Conservation (phyloP, 73 alveolate genomes). For the Paramecium sexaurelia region DNA sequence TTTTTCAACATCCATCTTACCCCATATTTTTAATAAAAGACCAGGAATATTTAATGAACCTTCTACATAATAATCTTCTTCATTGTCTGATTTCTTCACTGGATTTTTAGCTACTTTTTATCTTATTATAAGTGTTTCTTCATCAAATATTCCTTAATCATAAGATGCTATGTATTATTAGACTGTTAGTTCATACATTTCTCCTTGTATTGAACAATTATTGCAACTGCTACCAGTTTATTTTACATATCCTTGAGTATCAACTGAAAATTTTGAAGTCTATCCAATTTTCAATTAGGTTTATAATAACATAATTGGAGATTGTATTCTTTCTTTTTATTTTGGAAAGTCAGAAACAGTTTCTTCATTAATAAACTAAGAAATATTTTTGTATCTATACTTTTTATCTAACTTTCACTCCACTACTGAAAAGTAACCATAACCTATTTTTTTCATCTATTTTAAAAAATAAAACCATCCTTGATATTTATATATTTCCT, state of each 20-base stretch:
- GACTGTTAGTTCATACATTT: slow-evolving; percentile 39
- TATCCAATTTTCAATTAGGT: slow-evolving; percentile 2
- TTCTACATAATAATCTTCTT: slow-evolving; percentile 57
- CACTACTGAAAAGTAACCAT: slow-evolving; percentile 83
- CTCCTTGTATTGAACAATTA: slow-evolving; percentile 41
- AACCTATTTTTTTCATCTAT: slow-evolving; percentile 82
- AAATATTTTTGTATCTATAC: neutral
- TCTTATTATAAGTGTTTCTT: slow-evolving; percentile 28
- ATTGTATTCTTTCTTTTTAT: slow-evolving; percentile 18
- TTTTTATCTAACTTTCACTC: slow-evolving; percentile 71
- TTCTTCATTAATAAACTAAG: slow-evolving; percentile 48
- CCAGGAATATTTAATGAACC: slow-evolving; percentile 43
- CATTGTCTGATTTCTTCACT: slow-evolving; percentile 53
- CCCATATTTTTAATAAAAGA: slow-evolving; percentile 24
- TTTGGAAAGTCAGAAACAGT: slow-evolving; percentile 27
- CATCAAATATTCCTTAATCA: slow-evolving; percentile 43
- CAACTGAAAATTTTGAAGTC: neutral
- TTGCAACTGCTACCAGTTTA: slow-evolving; percentile 18
- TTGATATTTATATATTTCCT: slow-evolving; percentile 78
- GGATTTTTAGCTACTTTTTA: slow-evolving; percentile 43
- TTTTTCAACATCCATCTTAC: slow-evolving; percentile 46
- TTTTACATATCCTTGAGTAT: slow-evolving; percentile 35
- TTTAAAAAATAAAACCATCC: slow-evolving; percentile 87
- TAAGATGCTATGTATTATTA: neutral
- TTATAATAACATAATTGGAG: slow-evolving; percentile 39